Evolutionary conservation across 805 yeast genomes (phyloP), one percentile per base, ranked within the genome.

Genomic region (Candida ficus): DNA sequence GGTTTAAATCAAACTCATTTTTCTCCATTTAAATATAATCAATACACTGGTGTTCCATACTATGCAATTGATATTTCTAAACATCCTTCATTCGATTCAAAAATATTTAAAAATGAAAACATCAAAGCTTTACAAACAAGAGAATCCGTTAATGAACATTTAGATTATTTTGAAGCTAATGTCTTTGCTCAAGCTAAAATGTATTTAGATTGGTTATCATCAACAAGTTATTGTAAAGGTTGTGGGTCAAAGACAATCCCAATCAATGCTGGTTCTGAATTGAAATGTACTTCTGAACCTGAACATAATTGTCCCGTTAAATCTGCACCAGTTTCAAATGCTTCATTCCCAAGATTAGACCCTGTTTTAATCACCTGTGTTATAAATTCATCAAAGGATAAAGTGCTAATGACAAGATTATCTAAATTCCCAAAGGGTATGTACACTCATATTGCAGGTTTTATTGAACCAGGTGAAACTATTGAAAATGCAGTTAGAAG

Each of bases 281-380:
- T 80, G 33, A 41, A 49, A 11, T 82, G 90, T 55, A 63, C 73
- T 14, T 42, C 45, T 5, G 37, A 19, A 9, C 12, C 49, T 16
- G 39, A 45, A 7, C 40, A 35, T 2, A 35, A 45, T 2, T 56
- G 60, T 35, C 53, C 56, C 2, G 49, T 51, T 7, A 60, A 50
- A 30, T 13, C 45, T 5, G 49, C 56, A 2, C 54, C 57, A 0
- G 82, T 86, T 18, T 78, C 85, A 33, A 90, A 91, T 59, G 82
- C 87, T n/a, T 76, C 87, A 14, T 91, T 87, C 67, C 98, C 98
- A n/a, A 69, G 98, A 41, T 79, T 95, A 1, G 98, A 91, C 57
- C 86, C 95, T 7, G 91, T 85, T 7, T 73, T 87, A 29, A 91
- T 91, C 45, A 78, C 86, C 10, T 93, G 93, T 10, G 77, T 89